Evolutionary conservation across 2,329 filamentous ascomycete genomes (phyloP), one percentile per base, ranked within the genome.

Genomic region (Monilinia fructicola): DNA sequence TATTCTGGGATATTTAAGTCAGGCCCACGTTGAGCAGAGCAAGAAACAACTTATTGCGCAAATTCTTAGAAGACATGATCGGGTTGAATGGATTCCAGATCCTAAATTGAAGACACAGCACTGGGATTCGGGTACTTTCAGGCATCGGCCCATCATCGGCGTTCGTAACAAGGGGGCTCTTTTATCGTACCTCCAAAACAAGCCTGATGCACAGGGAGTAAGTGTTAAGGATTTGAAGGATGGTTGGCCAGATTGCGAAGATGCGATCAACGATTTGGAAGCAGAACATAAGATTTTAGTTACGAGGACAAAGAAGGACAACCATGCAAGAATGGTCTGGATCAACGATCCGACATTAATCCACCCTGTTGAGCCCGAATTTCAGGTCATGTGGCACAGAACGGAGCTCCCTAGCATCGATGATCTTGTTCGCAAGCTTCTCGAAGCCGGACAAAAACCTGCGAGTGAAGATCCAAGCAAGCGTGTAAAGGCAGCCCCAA

Each of bases 221-320:
- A 84, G 84, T 48, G 92, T 98, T 69, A 93, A 92, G 77, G 93
- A 97, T 74, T 85, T 99, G 69, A 96, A 97, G 79, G 95, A 99
- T 77, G 95, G 95, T 70, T 99, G 95, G 95, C 88, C 90, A 31
- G 89, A 90, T 73, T 96, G 92, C 74, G 88, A 93, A 68, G 85
- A 89, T 26, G 85, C 90, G 12, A 90, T 99, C 76, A 85, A 90
- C 69, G 83, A 86, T 72, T 84, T 99, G 62, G 94, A 97, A 80
- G 79, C 79, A 52, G 86, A 91, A 76, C 89, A 93, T 75, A 89
- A 90, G 77, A 83, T 98, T 55, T 83, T 98, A 46, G 92, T 97
- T 7, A 90, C 92, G 28, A 87, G 93, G 69, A 93, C 93, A 66
- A 96, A 95, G 80, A 98, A 98, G 81, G 94, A 98, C 77, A 90